Evolutionary conservation across 2,329 filamentous ascomycete genomes (phyloP).

Genomic region (Alternaria sp.): DNA sequence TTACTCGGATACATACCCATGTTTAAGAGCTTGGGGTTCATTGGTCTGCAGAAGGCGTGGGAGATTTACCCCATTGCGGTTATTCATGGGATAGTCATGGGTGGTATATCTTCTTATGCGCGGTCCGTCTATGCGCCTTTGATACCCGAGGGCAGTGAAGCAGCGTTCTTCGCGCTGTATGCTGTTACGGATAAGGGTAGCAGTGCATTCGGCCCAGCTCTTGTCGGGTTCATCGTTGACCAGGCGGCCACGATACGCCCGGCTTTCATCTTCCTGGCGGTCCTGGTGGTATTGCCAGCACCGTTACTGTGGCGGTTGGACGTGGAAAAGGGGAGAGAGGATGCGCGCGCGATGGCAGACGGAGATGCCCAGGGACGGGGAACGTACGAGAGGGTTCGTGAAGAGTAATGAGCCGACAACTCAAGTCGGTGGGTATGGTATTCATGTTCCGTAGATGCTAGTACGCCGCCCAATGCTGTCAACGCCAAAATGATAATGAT

Average conservation of each 20-base stretch:
- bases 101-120: slow-evolving; percentile 86
- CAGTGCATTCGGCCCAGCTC: slow-evolving; percentile 86
- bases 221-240: slow-evolving; percentile 89
- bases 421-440: neutral
- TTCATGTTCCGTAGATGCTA: slow-evolving; percentile 8
- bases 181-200: slow-evolving; percentile 96
- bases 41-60: slow-evolving; percentile 85
- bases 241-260: slow-evolving; percentile 52
- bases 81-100: slow-evolving; percentile 87
- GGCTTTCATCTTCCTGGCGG: slow-evolving; percentile 85
- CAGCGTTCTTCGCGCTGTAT: slow-evolving; percentile 91
- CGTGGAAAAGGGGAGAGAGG: slow-evolving; percentile 63
- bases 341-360: slow-evolving; percentile 39
- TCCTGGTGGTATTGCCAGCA: slow-evolving; percentile 77
- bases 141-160: slow-evolving; percentile 89
- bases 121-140: slow-evolving; percentile 87
- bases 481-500: neutral
- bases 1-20: slow-evolving; percentile 82
- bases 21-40: slow-evolving; percentile 72
- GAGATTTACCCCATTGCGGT: slow-evolving; percentile 90
- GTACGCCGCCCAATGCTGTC: slow-evolving; percentile 18
- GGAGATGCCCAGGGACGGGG: slow-evolving; percentile 19
- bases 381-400: slow-evolving; percentile 25
- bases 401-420: slow-evolving; percentile 11
- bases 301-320: slow-evolving; percentile 82